Percentiles rank a stretch among this genome's conserved stretches.
Conservation (phyloP, 495 filamentous ascomycete genomes). For the Penicillium odoratum region DNA sequence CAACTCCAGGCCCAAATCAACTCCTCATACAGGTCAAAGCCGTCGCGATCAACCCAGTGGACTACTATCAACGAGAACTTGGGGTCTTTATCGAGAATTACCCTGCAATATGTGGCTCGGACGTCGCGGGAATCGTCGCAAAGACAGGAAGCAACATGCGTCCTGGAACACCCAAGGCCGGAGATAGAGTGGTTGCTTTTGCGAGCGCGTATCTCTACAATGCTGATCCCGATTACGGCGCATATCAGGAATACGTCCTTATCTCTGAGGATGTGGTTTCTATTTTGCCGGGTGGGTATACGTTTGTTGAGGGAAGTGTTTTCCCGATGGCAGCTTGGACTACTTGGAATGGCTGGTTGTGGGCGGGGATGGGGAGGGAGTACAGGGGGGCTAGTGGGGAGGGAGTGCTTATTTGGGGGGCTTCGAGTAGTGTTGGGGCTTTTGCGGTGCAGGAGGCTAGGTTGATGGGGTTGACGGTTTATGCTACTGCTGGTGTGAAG, state of each 20-base stretch:
- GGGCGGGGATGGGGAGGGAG: conserved; percentile 9
- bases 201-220: conserved; percentile 32
- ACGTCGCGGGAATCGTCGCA: conserved; percentile 41
- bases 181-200: conserved; percentile 30
- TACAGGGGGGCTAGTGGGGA: conserved; percentile 1
- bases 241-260: conserved; percentile 37
- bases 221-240: conserved; percentile 35
- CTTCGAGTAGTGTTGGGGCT: conserved; percentile 32
- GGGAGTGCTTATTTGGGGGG: conserved; percentile 43
- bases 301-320: conserved; percentile 15
- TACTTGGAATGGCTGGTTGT: conserved; percentile 16
- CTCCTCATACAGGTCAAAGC: conserved; percentile 46
- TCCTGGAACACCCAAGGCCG: conserved; percentile 28
- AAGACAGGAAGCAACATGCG: conserved; percentile 29
- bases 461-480: conserved; percentile 15
- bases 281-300: conserved; percentile 10
- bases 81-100: conserved; percentile 32
- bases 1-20: conserved; percentile 21
- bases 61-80: conserved; percentile 35
- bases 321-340: conserved; percentile 16
- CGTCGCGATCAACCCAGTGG: conserved; percentile 49
- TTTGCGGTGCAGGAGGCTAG: conserved; percentile 38
- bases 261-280: conserved; percentile 15
- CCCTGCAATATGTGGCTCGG: conserved; percentile 44
- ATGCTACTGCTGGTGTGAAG: conserved; percentile 18